phyloP scores from a whole-genome alignment of 768 basidiomycete genomes.

The Kwoniella europaea region DNA sequence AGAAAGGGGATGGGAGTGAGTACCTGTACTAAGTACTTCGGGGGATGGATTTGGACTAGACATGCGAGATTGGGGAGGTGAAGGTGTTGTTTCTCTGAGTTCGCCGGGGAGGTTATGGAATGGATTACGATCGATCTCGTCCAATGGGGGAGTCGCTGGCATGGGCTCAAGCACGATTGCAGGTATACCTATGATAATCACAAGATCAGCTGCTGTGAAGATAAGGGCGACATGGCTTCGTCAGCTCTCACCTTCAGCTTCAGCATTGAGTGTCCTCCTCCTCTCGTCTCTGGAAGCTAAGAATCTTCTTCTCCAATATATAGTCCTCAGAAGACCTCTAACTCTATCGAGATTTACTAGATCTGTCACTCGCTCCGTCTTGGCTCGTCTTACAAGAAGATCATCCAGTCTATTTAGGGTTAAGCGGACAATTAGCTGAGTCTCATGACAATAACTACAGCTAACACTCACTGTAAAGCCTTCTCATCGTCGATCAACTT shows the following conservation, averaged over 20 bases:
- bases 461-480: constrained; percentile 74
- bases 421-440: background rate
- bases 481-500: constrained; percentile 87
- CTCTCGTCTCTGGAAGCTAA: constrained; percentile 53
- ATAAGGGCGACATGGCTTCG: background rate
- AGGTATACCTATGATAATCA: constrained; percentile 37
- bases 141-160: constrained; percentile 36
- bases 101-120: constrained; percentile 26
- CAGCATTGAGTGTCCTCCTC: constrained; percentile 35
- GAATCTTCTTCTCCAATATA: constrained; percentile 73
- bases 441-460: background rate
- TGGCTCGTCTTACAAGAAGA: constrained; percentile 73
- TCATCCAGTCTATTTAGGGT: constrained; percentile 71
- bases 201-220: background rate
- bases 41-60: constrained; percentile 19
- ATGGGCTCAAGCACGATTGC: constrained; percentile 52
- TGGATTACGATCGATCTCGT: constrained; percentile 29
- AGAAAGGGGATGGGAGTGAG: constrained; percentile 16
- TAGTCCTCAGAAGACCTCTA: constrained; percentile 75
- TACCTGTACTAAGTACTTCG: background rate
- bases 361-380: constrained; percentile 78
- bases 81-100: constrained; percentile 3
- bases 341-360: constrained; percentile 85
- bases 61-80: constrained; percentile 12
- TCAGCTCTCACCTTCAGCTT: constrained; percentile 17